Percentiles rank a stretch among this genome's conserved stretches.
Conservation (phyloP, 306 rosid species). For the Dryas alaskensis region DNA sequence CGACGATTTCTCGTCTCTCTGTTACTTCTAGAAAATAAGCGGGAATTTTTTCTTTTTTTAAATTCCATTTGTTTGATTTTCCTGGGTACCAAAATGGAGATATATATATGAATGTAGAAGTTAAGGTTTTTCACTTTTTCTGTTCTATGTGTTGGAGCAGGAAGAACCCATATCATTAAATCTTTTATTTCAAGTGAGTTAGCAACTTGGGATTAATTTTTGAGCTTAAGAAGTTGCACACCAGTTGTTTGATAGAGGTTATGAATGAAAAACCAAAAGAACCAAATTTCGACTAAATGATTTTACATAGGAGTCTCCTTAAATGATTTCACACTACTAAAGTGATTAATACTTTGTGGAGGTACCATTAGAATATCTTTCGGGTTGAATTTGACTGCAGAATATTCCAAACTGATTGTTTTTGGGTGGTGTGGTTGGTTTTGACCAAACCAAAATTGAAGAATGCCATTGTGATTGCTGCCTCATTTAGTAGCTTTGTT, state of each 20-base stretch:
- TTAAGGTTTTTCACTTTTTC: neutral
- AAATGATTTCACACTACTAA: neutral
- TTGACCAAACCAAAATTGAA: neutral
- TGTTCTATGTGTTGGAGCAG: neutral
- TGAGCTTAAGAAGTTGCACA: neutral
- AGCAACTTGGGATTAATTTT: neutral
- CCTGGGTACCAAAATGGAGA: neutral
- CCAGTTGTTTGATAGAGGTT: slow-evolving; percentile 17
- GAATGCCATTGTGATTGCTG: neutral
- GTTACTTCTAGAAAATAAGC: neutral
- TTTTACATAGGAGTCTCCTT: too few relatives aligned
- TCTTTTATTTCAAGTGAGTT: neutral
- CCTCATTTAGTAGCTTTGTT: neutral
- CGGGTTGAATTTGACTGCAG: neutral
- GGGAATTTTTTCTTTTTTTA: neutral
- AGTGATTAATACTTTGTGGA: neutral
- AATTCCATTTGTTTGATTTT: neutral
- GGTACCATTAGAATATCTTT: neutral
- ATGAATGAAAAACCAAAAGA: neutral
- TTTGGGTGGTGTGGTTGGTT: neutral
- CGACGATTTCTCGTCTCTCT: neutral
- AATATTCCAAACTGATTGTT: neutral
- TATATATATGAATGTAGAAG: neutral
- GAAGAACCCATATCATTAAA: neutral
- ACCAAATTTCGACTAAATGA: neutral